Percentiles rank a stretch among this genome's conserved stretches.
phyloP scores from a whole-genome alignment of 164 flowering plant species.

The Tinospora cordifolia region DNA sequence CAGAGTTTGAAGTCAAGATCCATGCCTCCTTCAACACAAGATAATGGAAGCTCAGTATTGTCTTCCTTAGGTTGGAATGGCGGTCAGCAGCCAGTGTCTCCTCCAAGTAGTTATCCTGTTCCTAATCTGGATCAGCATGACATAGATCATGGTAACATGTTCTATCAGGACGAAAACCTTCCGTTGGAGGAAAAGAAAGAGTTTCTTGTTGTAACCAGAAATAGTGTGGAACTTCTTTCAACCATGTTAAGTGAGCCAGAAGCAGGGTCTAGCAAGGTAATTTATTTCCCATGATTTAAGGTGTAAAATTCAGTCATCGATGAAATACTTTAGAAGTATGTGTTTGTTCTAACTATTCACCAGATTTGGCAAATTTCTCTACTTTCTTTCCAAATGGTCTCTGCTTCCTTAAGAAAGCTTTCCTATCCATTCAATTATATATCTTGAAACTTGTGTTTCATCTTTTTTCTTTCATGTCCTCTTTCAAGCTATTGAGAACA shows the following conservation, averaged over 20 bases:
- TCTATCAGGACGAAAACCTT: slow-evolving; percentile 25
- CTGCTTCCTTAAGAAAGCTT: neutral
- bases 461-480: neutral
- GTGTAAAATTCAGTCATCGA: neutral
- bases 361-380: neutral
- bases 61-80: slow-evolving; percentile 38
- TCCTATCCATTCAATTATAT: neutral
- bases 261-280: slow-evolving; percentile 48
- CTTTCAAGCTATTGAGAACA: neutral
- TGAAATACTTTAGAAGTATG: neutral
- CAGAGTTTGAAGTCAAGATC: slow-evolving; percentile 53
- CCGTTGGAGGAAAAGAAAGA: slow-evolving; percentile 65
- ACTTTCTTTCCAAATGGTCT: neutral
- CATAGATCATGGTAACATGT: slow-evolving; percentile 17
- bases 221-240: slow-evolving; percentile 67
- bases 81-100: slow-evolving; percentile 34
- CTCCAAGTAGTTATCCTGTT: slow-evolving; percentile 51
- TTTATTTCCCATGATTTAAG: neutral
- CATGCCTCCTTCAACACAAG: slow-evolving; percentile 22
- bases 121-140: slow-evolving; percentile 29
- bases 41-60: slow-evolving; percentile 23
- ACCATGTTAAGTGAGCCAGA: slow-evolving; percentile 48
- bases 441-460: neutral
- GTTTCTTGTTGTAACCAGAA: slow-evolving; percentile 50
- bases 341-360: neutral